Evolutionary conservation across 805 yeast species (phyloP).

Genomic region (Candida tibetensis): DNA sequence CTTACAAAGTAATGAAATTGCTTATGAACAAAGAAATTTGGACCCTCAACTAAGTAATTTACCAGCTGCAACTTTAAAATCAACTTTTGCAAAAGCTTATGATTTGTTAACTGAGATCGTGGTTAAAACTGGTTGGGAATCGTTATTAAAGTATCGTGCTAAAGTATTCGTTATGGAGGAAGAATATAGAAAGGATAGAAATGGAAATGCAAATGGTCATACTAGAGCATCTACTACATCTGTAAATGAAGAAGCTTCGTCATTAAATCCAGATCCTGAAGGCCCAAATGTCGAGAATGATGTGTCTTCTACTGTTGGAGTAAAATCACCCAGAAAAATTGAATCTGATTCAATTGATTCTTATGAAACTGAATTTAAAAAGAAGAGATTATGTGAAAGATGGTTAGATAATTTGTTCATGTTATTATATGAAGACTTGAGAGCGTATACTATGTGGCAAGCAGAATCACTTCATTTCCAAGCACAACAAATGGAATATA

Average conservation of each 20-base stretch:
- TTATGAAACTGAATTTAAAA: slow-evolving; percentile 47
- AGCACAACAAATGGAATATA: slow-evolving; percentile 78
- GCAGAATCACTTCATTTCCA: slow-evolving; percentile 87
- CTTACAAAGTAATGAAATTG: slow-evolving; percentile 62
- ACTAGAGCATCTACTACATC: background rate
- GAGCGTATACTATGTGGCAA: slow-evolving; percentile 89
- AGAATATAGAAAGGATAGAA: slow-evolving; percentile 41
- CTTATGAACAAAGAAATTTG: slow-evolving; percentile 60
- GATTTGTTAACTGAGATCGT: slow-evolving; percentile 45
- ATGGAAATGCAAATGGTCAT: background rate
- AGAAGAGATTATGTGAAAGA: slow-evolving; percentile 67
- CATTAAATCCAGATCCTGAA: slow-evolving; percentile 1
- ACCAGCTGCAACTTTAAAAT: slow-evolving; percentile 66
- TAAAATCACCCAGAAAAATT: slow-evolving; percentile 34
- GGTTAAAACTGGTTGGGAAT: slow-evolving; percentile 45
- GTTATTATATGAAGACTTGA: slow-evolving; percentile 68
- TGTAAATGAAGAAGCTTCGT: slow-evolving; percentile 3
- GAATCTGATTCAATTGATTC: slow-evolving; percentile 13
- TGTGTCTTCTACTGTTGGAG: slow-evolving; percentile 36
- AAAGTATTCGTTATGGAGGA: slow-evolving; percentile 49
- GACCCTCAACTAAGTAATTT: slow-evolving; percentile 60
- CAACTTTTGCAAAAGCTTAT: slow-evolving; percentile 45
- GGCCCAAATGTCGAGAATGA: slow-evolving; percentile 16
- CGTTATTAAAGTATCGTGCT: slow-evolving; percentile 43
- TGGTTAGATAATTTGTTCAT: slow-evolving; percentile 72